A percentile compares a stretch with the other conserved stretches of the same genome.
These are phyloP conservation scores for Trichoderma atrobrunneum DNA, from an alignment of 2,329 filamentous ascomycete species.

Conservation along the genomic window DNA sequence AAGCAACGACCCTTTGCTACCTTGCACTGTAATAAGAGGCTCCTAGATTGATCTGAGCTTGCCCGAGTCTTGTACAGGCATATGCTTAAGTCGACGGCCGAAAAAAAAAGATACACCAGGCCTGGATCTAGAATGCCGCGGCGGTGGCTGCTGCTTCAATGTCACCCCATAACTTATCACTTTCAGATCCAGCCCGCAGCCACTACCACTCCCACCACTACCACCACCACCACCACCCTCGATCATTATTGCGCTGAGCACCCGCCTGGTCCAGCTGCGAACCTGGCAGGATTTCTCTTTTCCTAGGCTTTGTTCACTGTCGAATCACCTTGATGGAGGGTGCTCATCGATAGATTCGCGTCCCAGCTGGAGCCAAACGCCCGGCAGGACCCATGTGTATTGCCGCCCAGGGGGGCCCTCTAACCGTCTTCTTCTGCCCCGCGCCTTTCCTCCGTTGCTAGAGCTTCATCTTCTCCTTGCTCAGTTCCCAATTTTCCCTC, in stretches of 20 bases:
- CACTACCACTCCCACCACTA: not conserved
- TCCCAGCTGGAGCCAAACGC: slow-evolving; percentile 17
- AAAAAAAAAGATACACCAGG: slow-evolving; percentile 4
- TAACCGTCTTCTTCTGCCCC: slow-evolving; percentile 20
- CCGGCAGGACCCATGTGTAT: slow-evolving; percentile 17
- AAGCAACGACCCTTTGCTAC: not conserved
- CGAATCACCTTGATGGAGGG: not conserved
- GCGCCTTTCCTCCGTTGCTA: slow-evolving; percentile 17
- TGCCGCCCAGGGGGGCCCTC: slow-evolving; percentile 19
- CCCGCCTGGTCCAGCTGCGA: not conserved
- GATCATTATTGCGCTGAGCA: slow-evolving; percentile 8
- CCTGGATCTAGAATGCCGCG: slow-evolving; percentile 7
- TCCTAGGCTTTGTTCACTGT: not conserved
- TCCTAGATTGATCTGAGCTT: not conserved
- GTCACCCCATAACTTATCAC: slow-evolving; percentile 15
- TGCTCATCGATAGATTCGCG: slow-evolving; percentile 17
- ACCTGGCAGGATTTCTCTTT: not conserved
- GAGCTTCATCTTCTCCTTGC: slow-evolving; percentile 19
- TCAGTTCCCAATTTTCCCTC: slow-evolving; percentile 9
- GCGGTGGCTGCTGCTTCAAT: slow-evolving; percentile 13
- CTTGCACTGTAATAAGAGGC: not conserved
- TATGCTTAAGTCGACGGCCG: not conserved
- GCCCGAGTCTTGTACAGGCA: not conserved
- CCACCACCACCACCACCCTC: not conserved
- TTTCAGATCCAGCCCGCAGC: slow-evolving; percentile 18